Evolutionary conservation across 164 flowering plant species (phyloP).

Genomic region (Vitis riparia): DNA sequence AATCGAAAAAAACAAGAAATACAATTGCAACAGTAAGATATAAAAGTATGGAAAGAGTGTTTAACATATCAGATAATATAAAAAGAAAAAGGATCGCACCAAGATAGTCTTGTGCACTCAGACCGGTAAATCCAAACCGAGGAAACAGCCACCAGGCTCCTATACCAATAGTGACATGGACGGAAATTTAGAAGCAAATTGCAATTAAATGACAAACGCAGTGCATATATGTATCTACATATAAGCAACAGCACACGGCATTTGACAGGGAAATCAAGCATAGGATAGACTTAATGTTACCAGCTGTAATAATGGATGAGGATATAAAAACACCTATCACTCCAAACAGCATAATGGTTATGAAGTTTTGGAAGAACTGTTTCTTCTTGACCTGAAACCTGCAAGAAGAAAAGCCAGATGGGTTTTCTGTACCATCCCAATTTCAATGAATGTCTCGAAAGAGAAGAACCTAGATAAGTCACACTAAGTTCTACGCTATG

Average conservation of each 20-base stretch:
- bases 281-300: conserved; percentile 30
- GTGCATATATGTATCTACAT: too few species aligned
- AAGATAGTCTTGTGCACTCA: conserved; percentile 62
- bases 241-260: neutral
- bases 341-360: conserved; percentile 83
- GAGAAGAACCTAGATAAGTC: neutral
- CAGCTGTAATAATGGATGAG: conserved; percentile 53
- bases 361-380: conserved; percentile 84
- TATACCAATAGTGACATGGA: conserved; percentile 25
- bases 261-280: neutral
- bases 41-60: neutral
- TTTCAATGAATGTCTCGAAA: too few species aligned
- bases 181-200: conserved; percentile 6
- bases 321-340: conserved; percentile 85
- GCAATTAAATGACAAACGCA: neutral
- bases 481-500: too few species aligned
- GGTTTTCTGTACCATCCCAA: too few species aligned
- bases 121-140: conserved; percentile 54
- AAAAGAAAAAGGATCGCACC: conserved; percentile 41
- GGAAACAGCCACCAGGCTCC: conserved; percentile 87
- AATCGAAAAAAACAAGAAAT: conserved; percentile 15
- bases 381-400: conserved; percentile 99
- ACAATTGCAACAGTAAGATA: neutral
- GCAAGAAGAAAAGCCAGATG: conserved; percentile 1
- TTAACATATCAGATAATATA: neutral